These are phyloP conservation scores for Ustilago esculenta DNA, from an alignment of 1,284 basidiomycete species.

Conservation along the genomic window DNA sequence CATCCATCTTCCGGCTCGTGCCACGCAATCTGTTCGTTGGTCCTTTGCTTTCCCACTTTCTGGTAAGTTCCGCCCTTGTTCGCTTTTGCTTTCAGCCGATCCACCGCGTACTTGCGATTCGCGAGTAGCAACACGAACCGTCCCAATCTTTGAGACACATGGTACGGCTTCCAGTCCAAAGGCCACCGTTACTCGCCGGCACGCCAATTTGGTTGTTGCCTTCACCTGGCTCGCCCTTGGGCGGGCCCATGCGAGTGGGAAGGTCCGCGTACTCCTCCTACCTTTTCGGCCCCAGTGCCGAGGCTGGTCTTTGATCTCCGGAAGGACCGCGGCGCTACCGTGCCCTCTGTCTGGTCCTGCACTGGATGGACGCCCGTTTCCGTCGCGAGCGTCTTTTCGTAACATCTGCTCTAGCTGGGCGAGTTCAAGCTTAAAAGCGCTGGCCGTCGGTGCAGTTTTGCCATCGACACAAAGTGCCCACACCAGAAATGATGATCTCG, in stretches of 20 bases:
- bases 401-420: constrained; percentile 55
- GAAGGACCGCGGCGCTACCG: constrained; percentile 21
- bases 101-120: too few species aligned
- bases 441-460: constrained; percentile 25
- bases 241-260: constrained; percentile 62
- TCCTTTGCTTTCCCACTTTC: constrained; percentile 1
- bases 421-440: constrained; percentile 51
- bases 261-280: constrained; percentile 66
- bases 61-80: constrained; percentile 22
- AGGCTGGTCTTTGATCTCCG: constrained; percentile 40
- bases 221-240: constrained; percentile 21
- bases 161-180: constrained; percentile 54
- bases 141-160: not conserved
- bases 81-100: not conserved
- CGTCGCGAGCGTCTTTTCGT: constrained; percentile 24
- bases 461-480: constrained; percentile 41
- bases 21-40: not conserved
- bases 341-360: constrained; percentile 3
- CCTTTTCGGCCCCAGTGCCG: constrained; percentile 34
- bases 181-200: constrained; percentile 64
- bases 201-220: constrained; percentile 9
- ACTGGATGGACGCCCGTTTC: not conserved
- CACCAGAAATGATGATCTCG: constrained; percentile 56
- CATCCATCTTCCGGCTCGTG: not conserved
- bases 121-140: too few species aligned